Evolutionary conservation across 148 eudicot genomes (phyloP), one percentile per base, ranked within the genome.

Genomic region (Dianthus caryophyllus): DNA sequence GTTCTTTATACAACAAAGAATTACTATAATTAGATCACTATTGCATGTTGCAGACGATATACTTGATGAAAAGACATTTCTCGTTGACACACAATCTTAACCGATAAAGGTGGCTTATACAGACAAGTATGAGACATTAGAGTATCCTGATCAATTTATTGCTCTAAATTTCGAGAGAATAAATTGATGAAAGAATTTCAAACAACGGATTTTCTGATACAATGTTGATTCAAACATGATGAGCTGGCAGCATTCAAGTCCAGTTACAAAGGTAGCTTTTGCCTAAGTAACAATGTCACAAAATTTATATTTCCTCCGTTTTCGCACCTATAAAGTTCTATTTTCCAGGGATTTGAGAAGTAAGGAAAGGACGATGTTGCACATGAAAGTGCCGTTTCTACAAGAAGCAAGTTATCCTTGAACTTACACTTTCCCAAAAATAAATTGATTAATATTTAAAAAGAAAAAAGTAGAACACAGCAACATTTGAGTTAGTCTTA

Each of bases 401-500:
- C 47, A 22, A 25, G 66, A 62, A 21, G 51, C 18, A 6, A 24
- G 36, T 46, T 36, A 38, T 60, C 26, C 29, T 44, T 25, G 49
- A 22, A 24, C 18, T 62, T 39, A 62, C 30, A 62, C 1, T 9
- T 20, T 41, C 6, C 50, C 5, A 61, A 20, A 49, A 25, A 49
- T 39, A 61, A 61, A 38, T 13, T n/a, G n/a, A n/a, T n/a, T n/a
- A n/a, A n/a, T n/a, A n/a, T n/a, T n/a, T n/a, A n/a, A n/a, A n/a
- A n/a, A n/a, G 5, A 63, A 13, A 54, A 21, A 41, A 41, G 49
- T 30, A 31, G 24, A 46, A 41, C 46, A 3, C 31, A 9, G 13
- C 20, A 11, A 64, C 70, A 25, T 12, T 47, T 14, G 5, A 69
- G 33, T 55, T 24, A 24, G 20, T 36, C 61, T 71, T 82, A 90